Evolutionary conservation across 2,329 filamentous ascomycete species (phyloP), one percentile per base, ranked within the genome.

Genomic region (Myriosclerotinia duriaeana): DNA sequence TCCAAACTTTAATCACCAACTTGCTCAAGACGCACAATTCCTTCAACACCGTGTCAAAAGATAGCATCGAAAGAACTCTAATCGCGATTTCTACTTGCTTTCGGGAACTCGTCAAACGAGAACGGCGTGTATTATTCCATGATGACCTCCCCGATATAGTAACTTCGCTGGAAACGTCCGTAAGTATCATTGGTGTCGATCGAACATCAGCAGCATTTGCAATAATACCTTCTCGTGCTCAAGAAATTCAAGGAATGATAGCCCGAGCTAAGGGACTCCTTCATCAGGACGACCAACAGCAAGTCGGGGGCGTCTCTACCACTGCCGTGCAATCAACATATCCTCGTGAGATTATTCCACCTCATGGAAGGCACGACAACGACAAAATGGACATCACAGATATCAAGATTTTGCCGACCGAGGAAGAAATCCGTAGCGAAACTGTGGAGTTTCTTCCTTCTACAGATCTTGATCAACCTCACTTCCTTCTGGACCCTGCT

Each of bases 331-430:
- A 11, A n/a, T 65, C 63, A 9, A 61, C 64, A 7, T 66, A 61
- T 26, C 64, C 64, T 36, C 46, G 55, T 2, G 34, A 66, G 5
- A 66, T 66, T 2, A 48, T n/a, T n/a, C 6, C 61, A n/a, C 64
- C 64, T 12, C 5, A 26, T 8, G 26, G 20, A 11, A 60, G 36
- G 14, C 55, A 66, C 20, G 44, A 66, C 5, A 66, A 66, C 15
- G 58, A 67, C 36, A 73, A 77, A 14, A 69, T 69, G 40, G 72
- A 77, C 40, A 75, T 78, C 50, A 69, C 71, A 11, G 67, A 77
- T 64, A 77, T 78, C 42, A 69, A 67, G 30, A 76, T 77, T 38
- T 67, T 77, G 42, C 76, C 76, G 1, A 76, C 76, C 3, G 72
- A 73, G 14, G 69, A 72, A 40, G 76, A 78, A 50, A 76, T 77